Evolutionary conservation across 176 grass and related monocot species (phyloP).

Genomic region (Coix lacrymajobi): DNA sequence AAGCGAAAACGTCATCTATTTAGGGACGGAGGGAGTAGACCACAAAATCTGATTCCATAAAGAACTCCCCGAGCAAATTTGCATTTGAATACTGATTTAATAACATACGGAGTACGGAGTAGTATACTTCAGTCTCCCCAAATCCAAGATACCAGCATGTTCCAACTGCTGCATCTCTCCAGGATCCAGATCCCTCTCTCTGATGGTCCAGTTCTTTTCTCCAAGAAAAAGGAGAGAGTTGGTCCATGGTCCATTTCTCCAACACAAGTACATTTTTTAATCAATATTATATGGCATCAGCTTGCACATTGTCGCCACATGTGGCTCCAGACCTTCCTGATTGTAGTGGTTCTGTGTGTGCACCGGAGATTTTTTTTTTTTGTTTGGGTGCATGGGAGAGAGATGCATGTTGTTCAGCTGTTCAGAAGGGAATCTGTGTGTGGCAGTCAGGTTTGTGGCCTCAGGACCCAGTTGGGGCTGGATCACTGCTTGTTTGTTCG

Average conservation of each 20-base stretch:
- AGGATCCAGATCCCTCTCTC: background rate
- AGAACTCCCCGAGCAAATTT: background rate
- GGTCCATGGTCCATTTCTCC: slow-evolving; percentile 29
- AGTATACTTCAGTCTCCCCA: background rate
- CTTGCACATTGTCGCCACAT: slow-evolving; percentile 7
- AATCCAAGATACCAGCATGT: background rate
- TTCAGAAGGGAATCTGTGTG: background rate
- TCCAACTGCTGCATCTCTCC: slow-evolving; percentile 6
- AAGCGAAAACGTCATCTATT: no score
- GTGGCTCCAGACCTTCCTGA: background rate
- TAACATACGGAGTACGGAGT: slow-evolving; percentile 1
- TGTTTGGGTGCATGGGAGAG: background rate
- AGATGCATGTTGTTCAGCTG: background rate
- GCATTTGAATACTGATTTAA: slow-evolving; percentile 23
- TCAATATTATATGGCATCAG: background rate
- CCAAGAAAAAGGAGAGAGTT: background rate
- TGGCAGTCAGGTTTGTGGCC: background rate
- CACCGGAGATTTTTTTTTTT: background rate
- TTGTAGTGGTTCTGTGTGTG: background rate
- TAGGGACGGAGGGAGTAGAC: no score
- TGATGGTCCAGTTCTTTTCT: background rate
- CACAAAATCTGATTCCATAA: slow-evolving; percentile 15
- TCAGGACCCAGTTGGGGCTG: background rate
- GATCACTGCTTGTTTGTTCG: slow-evolving; percentile 14
- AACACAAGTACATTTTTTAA: slow-evolving; percentile 13